Base-by-base conservation (phyloP, 2,329 filamentous ascomycete species). In the Cyphellophora attinorum region DNA sequence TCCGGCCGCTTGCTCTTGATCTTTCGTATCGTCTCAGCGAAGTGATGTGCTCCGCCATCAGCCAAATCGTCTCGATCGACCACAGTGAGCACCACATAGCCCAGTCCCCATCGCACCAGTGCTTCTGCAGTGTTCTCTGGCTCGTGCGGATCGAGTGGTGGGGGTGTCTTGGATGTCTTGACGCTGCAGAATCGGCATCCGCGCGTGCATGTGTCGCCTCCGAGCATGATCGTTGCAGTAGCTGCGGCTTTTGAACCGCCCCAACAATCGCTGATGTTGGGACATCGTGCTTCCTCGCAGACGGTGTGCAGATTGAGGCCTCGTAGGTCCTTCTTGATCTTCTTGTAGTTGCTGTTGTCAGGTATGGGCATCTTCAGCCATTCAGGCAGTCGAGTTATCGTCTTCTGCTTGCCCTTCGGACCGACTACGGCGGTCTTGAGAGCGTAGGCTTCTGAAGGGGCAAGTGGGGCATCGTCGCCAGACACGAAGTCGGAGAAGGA, bases 301-400 rank as follows among this genome's bases (percentile, higher is more conserved):
- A 98, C 91, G 4, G 91, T 98, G 60, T 95, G 88, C 37, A 98
- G 68, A 38, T 83, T 82, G 40, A 98, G 64, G 0, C 91, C 91
- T 21, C 91, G 76, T 47, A 98, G 65, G 59, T 98, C 91, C 45
- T 81, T 79, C 68, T 94, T 95, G 60, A 98, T 93, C 53, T 85
- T 84, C 65, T 93, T 93, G 68, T 81, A 95, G 63, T 93, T 93
- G 38, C 74, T 81, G 42, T 80, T 80, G 10, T 77, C 76, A 0
- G 91, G 91, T 37, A 98, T 91, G 2, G 86, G 84, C 14, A 89
- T 98, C 70, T 96, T 95, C 44, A 98, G 75, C 91, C 91, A 98
- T 48, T 81, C 74, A 13, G 91, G 91, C 31, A 98, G 68, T 31
- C 91, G 78, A 31, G 75, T 79, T 51, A 80, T 76, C 51, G 73